phyloP scores from a whole-genome alignment of 176 grass and related monocot genomes.

The Aegilops longissima region DNA sequence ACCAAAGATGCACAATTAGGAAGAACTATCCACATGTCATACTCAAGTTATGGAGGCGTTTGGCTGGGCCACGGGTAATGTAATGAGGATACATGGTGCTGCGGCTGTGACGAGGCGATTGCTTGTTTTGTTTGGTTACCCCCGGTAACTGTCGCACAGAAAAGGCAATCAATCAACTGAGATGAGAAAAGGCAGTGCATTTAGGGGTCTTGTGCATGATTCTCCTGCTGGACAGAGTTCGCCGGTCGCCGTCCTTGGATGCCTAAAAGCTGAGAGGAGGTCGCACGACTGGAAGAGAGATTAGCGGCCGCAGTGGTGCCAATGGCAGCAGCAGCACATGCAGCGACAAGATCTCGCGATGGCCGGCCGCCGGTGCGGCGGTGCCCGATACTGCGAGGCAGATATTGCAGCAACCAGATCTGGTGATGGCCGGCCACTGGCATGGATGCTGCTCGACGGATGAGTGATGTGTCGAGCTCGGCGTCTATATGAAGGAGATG shows the following conservation, averaged over 20 bases:
- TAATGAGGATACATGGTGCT: neutral
- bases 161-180: neutral
- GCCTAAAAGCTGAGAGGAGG: neutral
- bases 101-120: neutral
- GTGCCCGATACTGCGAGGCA: too few species aligned
- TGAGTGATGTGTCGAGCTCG: neutral
- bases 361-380: too few species aligned
- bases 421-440: neutral
- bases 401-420: too few species aligned
- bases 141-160: neutral
- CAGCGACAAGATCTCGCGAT: neutral
- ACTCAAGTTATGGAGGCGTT: neutral
- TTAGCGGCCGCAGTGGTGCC: neutral
- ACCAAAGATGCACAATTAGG: neutral
- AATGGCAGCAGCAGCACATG: neutral
- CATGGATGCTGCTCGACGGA: neutral
- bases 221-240: neutral
- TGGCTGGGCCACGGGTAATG: neutral
- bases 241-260: neutral
- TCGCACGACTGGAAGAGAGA: neutral
- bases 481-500: neutral
- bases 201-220: too few species aligned
- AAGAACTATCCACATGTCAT: neutral
- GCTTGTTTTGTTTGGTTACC: neutral
- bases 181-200: too few species aligned